Base-by-base conservation (phyloP, 257 asterid genomes). In the Nicotiana benthamiana region DNA sequence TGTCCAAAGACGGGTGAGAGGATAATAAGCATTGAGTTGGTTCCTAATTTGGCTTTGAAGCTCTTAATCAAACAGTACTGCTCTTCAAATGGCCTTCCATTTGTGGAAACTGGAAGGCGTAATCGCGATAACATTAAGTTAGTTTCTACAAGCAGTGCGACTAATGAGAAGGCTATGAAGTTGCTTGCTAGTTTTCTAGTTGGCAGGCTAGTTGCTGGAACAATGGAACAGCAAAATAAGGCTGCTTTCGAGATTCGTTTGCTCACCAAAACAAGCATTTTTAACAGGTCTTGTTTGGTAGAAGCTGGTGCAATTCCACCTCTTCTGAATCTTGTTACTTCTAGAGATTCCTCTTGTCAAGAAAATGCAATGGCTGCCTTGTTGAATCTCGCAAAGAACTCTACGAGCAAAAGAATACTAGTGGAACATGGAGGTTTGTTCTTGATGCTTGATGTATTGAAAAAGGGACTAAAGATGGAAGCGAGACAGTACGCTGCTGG, bases 401-500 rank as follows among this genome's bases (percentile, higher is more conserved):
- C 85, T 0, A 84, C 53, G 61, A 83, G 93, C 79, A 87, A 84
- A 85, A 81, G 76, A 16, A 75, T 86, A 26, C 54, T 92, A 6
- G 90, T 83, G 4, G 93, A 85, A 66, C 85, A 83, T 66, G 86
- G 88, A 27, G 97, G 97, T 9, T 74, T 92, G 83, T 84, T 85
- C 27, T 16, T 74, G 57, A 84, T 93, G 15, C 88, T 93, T 12
- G 68, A 84, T 63, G 87, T 91, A 28, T 65, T 91, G 24, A 89
- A 83, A 12, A 59, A 75, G 1, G 97, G 97, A 1, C 75, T 83
- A 28, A 88, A 75, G 63, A 67, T 75, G 74, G 95, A 92, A 86
- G 86, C 96, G 1, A 90, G 97, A 11, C 92, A 88, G 76, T 93
- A 91, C 6, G 97, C 99, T 5, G 98, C 97, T 1, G 97, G 96